Evolutionary conservation across 768 basidiomycete genomes (phyloP).

Genomic region (Termitomyces sp.): DNA sequence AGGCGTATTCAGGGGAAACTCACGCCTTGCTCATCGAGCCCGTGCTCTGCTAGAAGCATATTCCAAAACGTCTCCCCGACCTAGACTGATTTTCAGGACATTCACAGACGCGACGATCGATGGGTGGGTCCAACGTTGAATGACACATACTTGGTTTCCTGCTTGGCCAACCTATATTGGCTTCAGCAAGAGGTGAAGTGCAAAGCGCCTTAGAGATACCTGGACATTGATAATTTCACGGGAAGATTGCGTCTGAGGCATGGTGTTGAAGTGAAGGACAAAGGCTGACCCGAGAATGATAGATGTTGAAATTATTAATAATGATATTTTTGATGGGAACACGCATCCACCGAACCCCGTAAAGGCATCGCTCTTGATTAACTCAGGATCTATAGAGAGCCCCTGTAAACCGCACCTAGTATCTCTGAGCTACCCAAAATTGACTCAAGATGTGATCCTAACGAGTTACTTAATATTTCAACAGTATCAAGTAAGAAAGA

Average conservation of each 20-base stretch:
- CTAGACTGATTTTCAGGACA: conserved; percentile 22
- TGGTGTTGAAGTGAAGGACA: neutral
- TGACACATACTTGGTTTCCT: conserved; percentile 34
- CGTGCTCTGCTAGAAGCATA: conserved; percentile 83
- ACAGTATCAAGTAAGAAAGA: neutral
- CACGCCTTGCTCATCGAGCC: conserved; percentile 68
- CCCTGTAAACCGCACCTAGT: neutral
- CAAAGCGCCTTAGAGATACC: neutral
- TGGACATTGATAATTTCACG: conserved; percentile 4
- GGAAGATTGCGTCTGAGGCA: neutral
- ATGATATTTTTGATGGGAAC: too few species aligned
- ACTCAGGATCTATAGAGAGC: neutral
- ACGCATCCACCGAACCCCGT: too few species aligned
- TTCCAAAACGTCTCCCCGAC: conserved; percentile 88
- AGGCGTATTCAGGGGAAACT: conserved; percentile 9
- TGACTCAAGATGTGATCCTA: neutral
- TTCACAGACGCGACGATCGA: conserved; percentile 61
- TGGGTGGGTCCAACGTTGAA: conserved; percentile 7
- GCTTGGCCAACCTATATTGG: conserved; percentile 63
- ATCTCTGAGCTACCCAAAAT: neutral
- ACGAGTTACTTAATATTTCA: neutral
- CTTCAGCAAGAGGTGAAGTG: neutral
- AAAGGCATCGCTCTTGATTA: too few species aligned
- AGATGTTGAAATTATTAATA: neutral
- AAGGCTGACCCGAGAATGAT: neutral